These are phyloP conservation scores for Avena insularis DNA, from an alignment of 176 grass and related monocot genomes.

Conservation along the genomic window DNA sequence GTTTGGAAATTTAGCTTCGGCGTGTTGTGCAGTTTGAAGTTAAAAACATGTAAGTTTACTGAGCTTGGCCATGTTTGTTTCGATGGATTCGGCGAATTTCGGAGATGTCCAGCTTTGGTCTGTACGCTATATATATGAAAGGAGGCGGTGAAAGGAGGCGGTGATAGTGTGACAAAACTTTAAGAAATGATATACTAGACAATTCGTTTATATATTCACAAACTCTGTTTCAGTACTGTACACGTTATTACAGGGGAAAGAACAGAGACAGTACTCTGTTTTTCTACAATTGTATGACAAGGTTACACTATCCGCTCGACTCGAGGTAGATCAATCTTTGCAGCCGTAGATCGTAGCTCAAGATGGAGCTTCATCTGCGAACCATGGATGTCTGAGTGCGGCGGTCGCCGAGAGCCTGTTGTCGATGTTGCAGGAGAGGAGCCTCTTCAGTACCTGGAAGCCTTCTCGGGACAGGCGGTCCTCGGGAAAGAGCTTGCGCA, in stretches of 20 bases:
- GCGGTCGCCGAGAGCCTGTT: not conserved
- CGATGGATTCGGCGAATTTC: not conserved
- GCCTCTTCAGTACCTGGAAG: not conserved
- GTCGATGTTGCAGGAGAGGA: slow-evolving; percentile 16
- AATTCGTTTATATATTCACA: not conserved
- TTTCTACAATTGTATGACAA: not conserved
- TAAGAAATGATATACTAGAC: not conserved
- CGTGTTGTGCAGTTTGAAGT: too few species aligned
- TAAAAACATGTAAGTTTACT: too few species aligned
- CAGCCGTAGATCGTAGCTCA: not conserved
- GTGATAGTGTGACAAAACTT: not conserved
- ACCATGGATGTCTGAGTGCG: slow-evolving; percentile 6
- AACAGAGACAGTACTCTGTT: not conserved
- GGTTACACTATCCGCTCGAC: not conserved
- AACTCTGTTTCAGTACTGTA: not conserved
- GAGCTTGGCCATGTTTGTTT: too few species aligned
- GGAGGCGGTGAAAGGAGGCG: not conserved
- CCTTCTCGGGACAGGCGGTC: not conserved
- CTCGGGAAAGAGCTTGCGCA: not conserved
- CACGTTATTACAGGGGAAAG: not conserved
- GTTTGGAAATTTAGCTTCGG: too few species aligned
- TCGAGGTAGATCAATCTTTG: not conserved
- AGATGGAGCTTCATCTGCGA: not conserved
- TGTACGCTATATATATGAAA: not conserved
- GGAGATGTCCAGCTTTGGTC: not conserved